phyloP scores from a whole-genome alignment of 1,139 yeast genomes.

The Kurtzmaniella quercitrusa region DNA sequence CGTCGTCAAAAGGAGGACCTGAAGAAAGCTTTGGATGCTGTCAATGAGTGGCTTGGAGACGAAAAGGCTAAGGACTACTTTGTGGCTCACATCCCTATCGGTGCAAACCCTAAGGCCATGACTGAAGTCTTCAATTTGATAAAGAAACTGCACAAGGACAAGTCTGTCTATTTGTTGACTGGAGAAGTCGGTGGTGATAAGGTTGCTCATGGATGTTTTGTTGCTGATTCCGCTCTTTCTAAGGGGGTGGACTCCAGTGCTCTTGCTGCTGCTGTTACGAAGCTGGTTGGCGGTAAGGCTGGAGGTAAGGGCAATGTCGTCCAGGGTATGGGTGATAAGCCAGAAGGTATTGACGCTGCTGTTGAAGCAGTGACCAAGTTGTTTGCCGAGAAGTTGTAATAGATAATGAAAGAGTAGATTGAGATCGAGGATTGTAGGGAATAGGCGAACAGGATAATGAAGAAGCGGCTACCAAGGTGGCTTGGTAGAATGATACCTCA shows the following conservation, averaged over 20 bases:
- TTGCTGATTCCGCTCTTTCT: slow-evolving; percentile 66
- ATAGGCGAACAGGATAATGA: too few species aligned
- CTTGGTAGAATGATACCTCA: too few species aligned
- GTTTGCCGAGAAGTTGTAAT: slow-evolving; percentile 53
- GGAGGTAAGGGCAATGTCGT: slow-evolving; percentile 97
- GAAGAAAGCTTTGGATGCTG: slow-evolving; percentile 76
- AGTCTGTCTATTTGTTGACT: slow-evolving; percentile 78
- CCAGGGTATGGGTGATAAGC: slow-evolving; percentile 94
- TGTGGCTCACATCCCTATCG: slow-evolving; percentile 64
- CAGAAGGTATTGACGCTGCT: slow-evolving; percentile 66
- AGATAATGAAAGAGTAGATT: slow-evolving; percentile 1
- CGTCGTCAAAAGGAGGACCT: slow-evolving; percentile 83
- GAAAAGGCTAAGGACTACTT: slow-evolving; percentile 41
- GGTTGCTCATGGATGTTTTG: slow-evolving; percentile 93
- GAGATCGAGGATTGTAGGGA: too few species aligned
- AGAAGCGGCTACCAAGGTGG: too few species aligned
- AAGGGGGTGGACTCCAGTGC: slow-evolving; percentile 75
- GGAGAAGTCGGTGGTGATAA: slow-evolving; percentile 57
- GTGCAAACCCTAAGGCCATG: slow-evolving; percentile 89
- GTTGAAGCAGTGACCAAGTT: slow-evolving; percentile 60
- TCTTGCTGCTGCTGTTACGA: slow-evolving; percentile 67
- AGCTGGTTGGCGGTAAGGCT: slow-evolving; percentile 88
- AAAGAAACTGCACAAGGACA: slow-evolving; percentile 72
- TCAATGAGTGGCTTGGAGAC: slow-evolving; percentile 59
- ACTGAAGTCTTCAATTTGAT: slow-evolving; percentile 86